Percentiles rank a stretch among this genome's conserved stretches.
These are phyloP conservation scores for Parathielavia hyrcaniae DNA, from an alignment of 495 filamentous ascomycete genomes.

Conservation along the genomic window DNA sequence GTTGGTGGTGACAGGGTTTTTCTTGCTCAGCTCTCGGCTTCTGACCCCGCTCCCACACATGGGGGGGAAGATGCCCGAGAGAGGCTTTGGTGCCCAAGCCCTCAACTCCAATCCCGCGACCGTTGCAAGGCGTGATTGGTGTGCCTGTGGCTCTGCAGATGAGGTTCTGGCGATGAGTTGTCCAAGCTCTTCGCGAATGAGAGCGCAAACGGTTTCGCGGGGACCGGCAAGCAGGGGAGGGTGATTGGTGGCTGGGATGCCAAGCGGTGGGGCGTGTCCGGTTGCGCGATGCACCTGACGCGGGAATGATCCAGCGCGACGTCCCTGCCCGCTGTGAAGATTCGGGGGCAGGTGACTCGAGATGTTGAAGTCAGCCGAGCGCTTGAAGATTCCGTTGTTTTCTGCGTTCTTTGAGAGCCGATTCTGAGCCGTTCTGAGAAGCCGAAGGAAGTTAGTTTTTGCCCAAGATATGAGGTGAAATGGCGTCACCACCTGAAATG, in stretches of 20 bases:
- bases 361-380: constrained; percentile 9
- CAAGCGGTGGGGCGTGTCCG: neutral
- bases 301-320: constrained; percentile 8
- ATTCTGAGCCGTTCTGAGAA: constrained; percentile 7
- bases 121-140: constrained; percentile 23
- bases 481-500: constrained; percentile 11
- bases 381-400: neutral
- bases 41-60: constrained; percentile 19
- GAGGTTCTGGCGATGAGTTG: constrained; percentile 23
- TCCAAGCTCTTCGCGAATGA: constrained; percentile 20
- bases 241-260: neutral
- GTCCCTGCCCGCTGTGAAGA: neutral
- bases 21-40: neutral
- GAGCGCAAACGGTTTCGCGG: constrained; percentile 1
- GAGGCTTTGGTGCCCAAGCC: constrained; percentile 21
- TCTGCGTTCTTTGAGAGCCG: neutral
- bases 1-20: neutral
- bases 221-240: constrained; percentile 1
- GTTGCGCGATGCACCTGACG: constrained; percentile 15
- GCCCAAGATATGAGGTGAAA: neutral
- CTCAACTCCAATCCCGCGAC: constrained; percentile 18
- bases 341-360: constrained; percentile 13
- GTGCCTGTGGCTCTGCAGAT: constrained; percentile 25
- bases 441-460: neutral
- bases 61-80: constrained; percentile 1